A percentile compares a stretch with the other conserved stretches of the same genome.
Evolutionary conservation across 1,284 basidiomycete genomes (phyloP).

Genomic region (Porodaedalea pini): DNA sequence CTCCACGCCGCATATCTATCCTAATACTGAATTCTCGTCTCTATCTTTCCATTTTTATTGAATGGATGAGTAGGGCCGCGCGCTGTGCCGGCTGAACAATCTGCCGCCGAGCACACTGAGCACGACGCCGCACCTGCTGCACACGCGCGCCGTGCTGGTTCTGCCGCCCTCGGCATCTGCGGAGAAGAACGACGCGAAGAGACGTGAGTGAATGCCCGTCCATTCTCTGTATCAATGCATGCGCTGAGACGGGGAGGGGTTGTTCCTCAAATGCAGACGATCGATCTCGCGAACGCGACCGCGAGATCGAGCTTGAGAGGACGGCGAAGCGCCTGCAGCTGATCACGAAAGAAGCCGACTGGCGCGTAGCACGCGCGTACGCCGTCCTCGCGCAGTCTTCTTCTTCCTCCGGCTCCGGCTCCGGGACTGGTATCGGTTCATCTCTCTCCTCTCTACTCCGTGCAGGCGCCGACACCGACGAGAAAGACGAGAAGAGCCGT

Average conservation of each 20-base stretch:
- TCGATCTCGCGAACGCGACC: constrained; percentile 39
- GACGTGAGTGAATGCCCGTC: constrained; percentile 2
- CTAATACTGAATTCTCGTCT: too few species aligned
- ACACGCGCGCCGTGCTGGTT: constrained; percentile 58
- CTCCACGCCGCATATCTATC: too few species aligned
- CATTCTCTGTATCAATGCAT: constrained; percentile 17
- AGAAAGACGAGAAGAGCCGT: constrained; percentile 21
- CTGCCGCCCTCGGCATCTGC: constrained; percentile 42
- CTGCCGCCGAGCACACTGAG: constrained; percentile 61
- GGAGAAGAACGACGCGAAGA: neutral
- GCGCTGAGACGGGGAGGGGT: too few species aligned
- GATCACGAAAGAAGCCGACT: constrained; percentile 66
- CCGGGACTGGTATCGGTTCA: too few species aligned
- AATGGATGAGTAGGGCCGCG: constrained; percentile 41
- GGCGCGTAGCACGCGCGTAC: constrained; percentile 61
- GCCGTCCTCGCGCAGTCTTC: constrained; percentile 47
- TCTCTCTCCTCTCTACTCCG: neutral
- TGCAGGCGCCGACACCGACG: too few species aligned
- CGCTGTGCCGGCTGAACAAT: constrained; percentile 61
- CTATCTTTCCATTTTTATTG: neutral
- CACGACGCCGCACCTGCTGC: constrained; percentile 70
- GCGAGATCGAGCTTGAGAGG: constrained; percentile 45
- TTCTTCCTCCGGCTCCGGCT: constrained; percentile 24
- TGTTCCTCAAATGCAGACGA: constrained; percentile 6
- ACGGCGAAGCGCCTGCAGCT: constrained; percentile 59